These are phyloP conservation scores for Chlamydomonas sp. DNA, from an alignment of 139 green algal species.

Conservation along the genomic window DNA sequence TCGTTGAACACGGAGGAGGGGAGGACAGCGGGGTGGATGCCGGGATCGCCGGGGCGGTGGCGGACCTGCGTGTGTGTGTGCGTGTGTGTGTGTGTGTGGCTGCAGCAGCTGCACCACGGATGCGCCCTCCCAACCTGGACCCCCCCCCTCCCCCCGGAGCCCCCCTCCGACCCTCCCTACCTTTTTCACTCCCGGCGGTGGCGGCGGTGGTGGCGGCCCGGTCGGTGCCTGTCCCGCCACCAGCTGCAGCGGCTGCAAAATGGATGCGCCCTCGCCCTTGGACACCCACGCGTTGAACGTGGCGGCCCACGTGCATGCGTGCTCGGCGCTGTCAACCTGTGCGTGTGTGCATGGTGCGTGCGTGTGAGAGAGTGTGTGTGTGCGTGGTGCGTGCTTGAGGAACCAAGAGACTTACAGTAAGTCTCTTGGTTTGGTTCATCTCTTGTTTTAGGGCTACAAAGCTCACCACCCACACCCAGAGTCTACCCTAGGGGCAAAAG, in stretches of 20 bases:
- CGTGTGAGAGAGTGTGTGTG: neutral
- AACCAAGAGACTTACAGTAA: neutral
- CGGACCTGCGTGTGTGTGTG: too few relatives aligned
- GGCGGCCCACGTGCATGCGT: constrained; percentile 26
- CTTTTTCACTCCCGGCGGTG: neutral
- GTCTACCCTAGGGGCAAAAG: too few relatives aligned
- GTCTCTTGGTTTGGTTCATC: too few relatives aligned
- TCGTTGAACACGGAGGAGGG: neutral
- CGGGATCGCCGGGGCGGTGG: constrained; percentile 7
- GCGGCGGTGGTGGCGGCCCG: neutral
- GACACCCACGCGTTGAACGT: constrained; percentile 32
- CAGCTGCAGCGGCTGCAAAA: constrained; percentile 1
- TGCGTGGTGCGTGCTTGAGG: neutral
- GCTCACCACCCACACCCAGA: too few relatives aligned
- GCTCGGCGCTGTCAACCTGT: neutral
- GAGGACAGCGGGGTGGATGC: neutral
- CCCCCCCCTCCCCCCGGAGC: too few relatives aligned
- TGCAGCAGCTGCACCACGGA: too few relatives aligned
- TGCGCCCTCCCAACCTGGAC: too few relatives aligned
- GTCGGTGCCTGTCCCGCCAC: constrained; percentile 16
- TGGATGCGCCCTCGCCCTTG: constrained; percentile 15
- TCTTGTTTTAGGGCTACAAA: too few relatives aligned
- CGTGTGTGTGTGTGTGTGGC: too few relatives aligned
- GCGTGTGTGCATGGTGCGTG: neutral
- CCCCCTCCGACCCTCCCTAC: neutral